These are phyloP conservation scores for Ceratocystis eucalypticola DNA, from an alignment of 2,329 filamentous ascomycete species.

Conservation along the genomic window DNA sequence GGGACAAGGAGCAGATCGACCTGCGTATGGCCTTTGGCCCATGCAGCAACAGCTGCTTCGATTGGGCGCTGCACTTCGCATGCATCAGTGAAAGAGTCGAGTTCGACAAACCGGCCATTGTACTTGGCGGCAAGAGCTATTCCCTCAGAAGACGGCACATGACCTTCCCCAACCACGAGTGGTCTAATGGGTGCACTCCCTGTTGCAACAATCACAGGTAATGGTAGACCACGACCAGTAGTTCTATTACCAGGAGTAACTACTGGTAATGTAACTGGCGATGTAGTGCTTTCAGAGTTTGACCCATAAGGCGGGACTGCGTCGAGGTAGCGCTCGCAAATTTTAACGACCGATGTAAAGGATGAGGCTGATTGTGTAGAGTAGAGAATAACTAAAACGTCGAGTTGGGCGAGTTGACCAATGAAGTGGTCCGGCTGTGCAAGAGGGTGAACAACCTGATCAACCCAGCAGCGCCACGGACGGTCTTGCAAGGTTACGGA, in stretches of 20 bases:
- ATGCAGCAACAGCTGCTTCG: constrained; percentile 15
- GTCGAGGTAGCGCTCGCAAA: constrained; percentile 14
- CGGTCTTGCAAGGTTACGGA: constrained; percentile 12
- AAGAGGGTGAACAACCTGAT: constrained; percentile 17
- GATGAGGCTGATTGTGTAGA: constrained; percentile 9
- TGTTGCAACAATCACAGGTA: constrained; percentile 15
- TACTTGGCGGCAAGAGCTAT: constrained; percentile 11
- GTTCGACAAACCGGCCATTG: constrained; percentile 17
- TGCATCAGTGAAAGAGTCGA: constrained; percentile 8
- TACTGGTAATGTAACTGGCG: background rate
- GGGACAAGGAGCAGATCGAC: constrained; percentile 12
- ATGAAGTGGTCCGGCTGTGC: constrained; percentile 18
- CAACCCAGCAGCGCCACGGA: constrained; percentile 18
- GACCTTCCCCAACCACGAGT: constrained; percentile 1
- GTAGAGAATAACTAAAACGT: constrained; percentile 16
- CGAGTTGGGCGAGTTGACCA: constrained; percentile 17
- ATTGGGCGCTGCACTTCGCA: constrained; percentile 9
- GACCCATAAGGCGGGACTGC: background rate
- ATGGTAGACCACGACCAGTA: constrained; percentile 7
- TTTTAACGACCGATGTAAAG: constrained; percentile 13
- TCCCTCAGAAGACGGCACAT: constrained; percentile 8
- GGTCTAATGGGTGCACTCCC: constrained; percentile 1
- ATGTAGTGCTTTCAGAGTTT: background rate
- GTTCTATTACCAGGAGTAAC: background rate
- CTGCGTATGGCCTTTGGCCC: constrained; percentile 14